Percentiles rank a stretch among this genome's conserved stretches.
phyloP scores from a whole-genome alignment of 495 filamentous ascomycete species.

The Hypoxylon intermedium region DNA sequence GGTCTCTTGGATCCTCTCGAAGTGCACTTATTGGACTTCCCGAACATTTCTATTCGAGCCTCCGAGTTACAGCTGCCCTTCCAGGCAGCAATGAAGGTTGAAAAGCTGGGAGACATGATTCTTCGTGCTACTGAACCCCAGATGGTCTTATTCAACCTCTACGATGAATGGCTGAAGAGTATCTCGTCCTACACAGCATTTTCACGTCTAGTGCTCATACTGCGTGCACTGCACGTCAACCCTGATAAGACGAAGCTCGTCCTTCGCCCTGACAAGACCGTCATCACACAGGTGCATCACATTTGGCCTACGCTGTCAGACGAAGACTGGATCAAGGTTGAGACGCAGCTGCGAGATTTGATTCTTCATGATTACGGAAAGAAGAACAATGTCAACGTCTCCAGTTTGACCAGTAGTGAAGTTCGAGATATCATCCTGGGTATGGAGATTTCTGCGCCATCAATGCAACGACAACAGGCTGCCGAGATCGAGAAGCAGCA shows the following conservation, averaged over 20 bases:
- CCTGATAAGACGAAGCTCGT: conserved; percentile 98
- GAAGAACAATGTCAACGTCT: conserved; percentile 99
- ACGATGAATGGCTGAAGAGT: conserved; percentile 98
- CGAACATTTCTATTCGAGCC: conserved; percentile 98
- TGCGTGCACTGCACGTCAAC: conserved; percentile 96
- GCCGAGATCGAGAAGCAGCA: conserved; percentile 99
- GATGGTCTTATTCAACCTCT: conserved; percentile 99
- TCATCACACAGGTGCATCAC: conserved; percentile 98
- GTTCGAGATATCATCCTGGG: conserved; percentile 98
- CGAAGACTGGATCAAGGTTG: conserved; percentile 99
- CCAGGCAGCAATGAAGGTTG: conserved; percentile 99
- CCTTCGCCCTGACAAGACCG: conserved; percentile 95
- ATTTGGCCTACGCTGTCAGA: conserved; percentile 97
- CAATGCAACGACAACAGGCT: conserved; percentile 97
- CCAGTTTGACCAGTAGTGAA: conserved; percentile 93
- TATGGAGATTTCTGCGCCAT: conserved; percentile 99
- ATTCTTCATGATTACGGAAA: conserved; percentile 99
- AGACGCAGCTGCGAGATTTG: conserved; percentile 92
- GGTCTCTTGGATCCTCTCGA: conserved; percentile 97
- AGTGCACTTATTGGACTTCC: conserved; percentile 97
- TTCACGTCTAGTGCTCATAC: conserved; percentile 92
- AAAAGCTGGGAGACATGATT: conserved; percentile 99
- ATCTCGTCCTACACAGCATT: conserved; percentile 99
- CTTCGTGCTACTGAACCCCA: conserved; percentile 96
- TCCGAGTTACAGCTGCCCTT: conserved; percentile 98